A percentile compares a stretch with the other conserved stretches of the same genome.
These are phyloP conservation scores for Coffea humblotiana DNA, from an alignment of 305 asterid species.

Conservation along the genomic window DNA sequence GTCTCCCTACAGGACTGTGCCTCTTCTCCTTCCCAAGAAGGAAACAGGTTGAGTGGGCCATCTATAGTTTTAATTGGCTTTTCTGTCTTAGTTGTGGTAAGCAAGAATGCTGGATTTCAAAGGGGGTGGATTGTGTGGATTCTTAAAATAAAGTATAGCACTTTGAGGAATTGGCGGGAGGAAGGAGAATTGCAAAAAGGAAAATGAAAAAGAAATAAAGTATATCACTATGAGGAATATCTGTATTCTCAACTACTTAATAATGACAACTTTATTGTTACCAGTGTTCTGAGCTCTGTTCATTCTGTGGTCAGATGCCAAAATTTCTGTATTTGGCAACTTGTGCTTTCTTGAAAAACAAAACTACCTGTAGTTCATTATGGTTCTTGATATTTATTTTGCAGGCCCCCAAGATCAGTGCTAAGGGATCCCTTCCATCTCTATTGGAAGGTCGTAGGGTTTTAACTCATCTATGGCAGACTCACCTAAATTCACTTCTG, in stretches of 20 bases:
- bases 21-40: no score
- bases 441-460: conserved; percentile 72
- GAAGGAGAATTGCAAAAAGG: no score
- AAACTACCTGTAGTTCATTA: background rate
- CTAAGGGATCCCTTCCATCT: conserved; percentile 62
- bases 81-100: no score
- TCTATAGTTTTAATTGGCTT: no score
- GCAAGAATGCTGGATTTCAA: no score
- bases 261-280: background rate
- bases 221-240: no score
- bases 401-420: conserved; percentile 63
- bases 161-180: no score
- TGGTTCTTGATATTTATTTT: conserved; percentile 15
- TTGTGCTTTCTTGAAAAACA: background rate
- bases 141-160: no score
- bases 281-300: background rate
- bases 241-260: background rate
- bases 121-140: no score
- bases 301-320: background rate
- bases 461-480: conserved; percentile 63
- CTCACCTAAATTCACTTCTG: conserved; percentile 65
- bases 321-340: background rate
- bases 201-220: no score
- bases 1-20: no score
- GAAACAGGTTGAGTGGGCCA: no score